Percentiles rank a stretch among this genome's conserved stretches.
Evolutionary conservation across 2,329 filamentous ascomycete genomes (phyloP).

Genomic region (Arthrobotrys conoides): DNA sequence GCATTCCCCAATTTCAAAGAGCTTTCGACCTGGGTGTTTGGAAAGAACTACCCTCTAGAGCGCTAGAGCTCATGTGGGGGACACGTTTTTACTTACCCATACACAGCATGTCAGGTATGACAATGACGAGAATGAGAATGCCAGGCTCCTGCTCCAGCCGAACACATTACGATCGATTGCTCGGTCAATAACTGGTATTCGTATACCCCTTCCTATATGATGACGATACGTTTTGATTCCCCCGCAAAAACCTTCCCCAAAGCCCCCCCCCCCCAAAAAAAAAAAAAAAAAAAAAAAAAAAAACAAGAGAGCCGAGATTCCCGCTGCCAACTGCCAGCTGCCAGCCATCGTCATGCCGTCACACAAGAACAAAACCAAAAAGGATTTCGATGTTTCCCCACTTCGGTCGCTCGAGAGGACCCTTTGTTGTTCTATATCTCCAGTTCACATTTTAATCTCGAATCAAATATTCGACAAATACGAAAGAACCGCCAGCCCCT

Average conservation of each 20-base stretch:
- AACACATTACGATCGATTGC: constrained; percentile 2
- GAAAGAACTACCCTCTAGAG: neutral
- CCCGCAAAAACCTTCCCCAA: constrained; percentile 26
- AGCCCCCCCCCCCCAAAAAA: too few relatives aligned
- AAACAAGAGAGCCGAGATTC: constrained; percentile 37
- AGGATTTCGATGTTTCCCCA: constrained; percentile 13
- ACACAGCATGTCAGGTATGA: constrained; percentile 60
- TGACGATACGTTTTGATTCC: constrained; percentile 18
- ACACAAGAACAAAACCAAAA: constrained; percentile 26
- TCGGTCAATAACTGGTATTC: neutral
- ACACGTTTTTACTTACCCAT: constrained; percentile 14
- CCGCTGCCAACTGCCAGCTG: constrained; percentile 41
- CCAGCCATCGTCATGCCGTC: constrained; percentile 40
- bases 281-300: neutral
- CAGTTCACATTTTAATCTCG: constrained; percentile 8
- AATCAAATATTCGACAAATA: constrained; percentile 14
- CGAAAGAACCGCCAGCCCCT: constrained; percentile 13
- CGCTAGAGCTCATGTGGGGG: constrained; percentile 16
- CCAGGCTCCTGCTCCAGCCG: neutral
- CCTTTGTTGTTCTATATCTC: constrained; percentile 2
- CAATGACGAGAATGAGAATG: constrained; percentile 51
- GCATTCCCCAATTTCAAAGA: constrained; percentile 32
- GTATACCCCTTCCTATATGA: neutral
- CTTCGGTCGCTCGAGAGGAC: constrained; percentile 23
- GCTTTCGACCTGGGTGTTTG: neutral